Evolutionary conservation across 2,329 filamentous ascomycete genomes (phyloP).

Genomic region (Rugonectria rugulosa): DNA sequence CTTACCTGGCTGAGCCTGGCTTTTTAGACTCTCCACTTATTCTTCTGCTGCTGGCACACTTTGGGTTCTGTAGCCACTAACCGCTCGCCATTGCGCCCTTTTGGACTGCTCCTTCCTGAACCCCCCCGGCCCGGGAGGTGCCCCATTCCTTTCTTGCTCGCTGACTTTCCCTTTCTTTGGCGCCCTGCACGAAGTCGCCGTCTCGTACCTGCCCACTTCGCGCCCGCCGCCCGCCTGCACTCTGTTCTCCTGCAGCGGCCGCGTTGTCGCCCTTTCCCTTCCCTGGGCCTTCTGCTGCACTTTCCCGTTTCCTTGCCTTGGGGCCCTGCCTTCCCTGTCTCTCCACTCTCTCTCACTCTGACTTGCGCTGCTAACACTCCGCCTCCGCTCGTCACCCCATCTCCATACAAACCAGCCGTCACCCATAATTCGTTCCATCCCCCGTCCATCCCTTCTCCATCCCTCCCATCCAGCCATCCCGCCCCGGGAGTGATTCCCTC

Average conservation of each 20-base stretch:
- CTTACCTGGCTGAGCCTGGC: conserved; percentile 20
- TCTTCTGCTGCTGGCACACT: conserved; percentile 23
- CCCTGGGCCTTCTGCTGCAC: too few species aligned
- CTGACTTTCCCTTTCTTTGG: conserved; percentile 18
- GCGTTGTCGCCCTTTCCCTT: conserved; percentile 1
- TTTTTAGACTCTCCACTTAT: conserved; percentile 9
- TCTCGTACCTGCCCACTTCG: conserved; percentile 13
- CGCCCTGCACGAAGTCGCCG: background rate
- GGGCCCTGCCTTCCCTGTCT: conserved; percentile 3
- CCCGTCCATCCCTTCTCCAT: conserved; percentile 17
- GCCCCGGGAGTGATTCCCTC: conserved; percentile 16
- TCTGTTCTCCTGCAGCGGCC: conserved; percentile 18
- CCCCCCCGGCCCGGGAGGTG: conserved; percentile 13
- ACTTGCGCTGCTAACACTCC: conserved; percentile 20
- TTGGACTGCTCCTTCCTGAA: background rate
- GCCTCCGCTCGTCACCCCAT: conserved; percentile 32
- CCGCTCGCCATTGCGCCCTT: conserved; percentile 24
- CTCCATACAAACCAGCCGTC: conserved; percentile 15
- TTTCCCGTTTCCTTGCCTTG: conserved; percentile 12
- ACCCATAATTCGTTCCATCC: conserved; percentile 29
- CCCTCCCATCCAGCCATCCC: conserved; percentile 23
- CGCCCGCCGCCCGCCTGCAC: conserved; percentile 27
- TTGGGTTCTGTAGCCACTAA: conserved; percentile 8
- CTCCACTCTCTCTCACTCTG: conserved; percentile 21
- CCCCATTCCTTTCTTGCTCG: conserved; percentile 18